Base-by-base conservation (phyloP, 2,329 filamentous ascomycete genomes). In the Curvularia sp. region DNA sequence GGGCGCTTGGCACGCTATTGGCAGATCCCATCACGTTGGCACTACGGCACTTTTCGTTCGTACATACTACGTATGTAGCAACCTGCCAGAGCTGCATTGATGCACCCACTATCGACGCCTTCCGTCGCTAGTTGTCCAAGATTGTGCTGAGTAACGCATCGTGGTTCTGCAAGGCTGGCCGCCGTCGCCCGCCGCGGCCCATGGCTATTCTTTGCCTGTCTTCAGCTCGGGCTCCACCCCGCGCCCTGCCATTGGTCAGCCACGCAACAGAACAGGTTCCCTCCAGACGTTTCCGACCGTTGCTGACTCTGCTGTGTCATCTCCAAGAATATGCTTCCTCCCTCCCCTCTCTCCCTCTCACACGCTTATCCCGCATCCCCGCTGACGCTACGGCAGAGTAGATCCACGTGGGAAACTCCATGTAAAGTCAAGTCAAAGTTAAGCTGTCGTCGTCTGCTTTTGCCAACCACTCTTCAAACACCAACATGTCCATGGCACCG, bases 21-120 rank as follows among this genome's bases (percentile, higher is more conserved):
- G 41, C n/a, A n/a, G n/a, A n/a, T n/a, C n/a, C n/a, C 49, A 55
- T 45, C 55, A 43, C 45, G 51, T 55, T 58, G 13, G 55, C 53
- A 49, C 55, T 54, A 54, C 49, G 36, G 50, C 38, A 57, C 1
- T 27, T 39, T 34, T 38, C 18, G 45, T 46, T 38, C 25, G 32
- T 34, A n/a, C n/a, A n/a, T n/a, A n/a, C n/a, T n/a, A n/a, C n/a
- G 39, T 6, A 12, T 13, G 38, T 18, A 19, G 10, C 48, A 30
- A 54, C 15, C 12, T 15, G 13, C 30, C 23, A 47, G 30, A 7
- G 15, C 18, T 32, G 39, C 49, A 45, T 23, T 36, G 39, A 34
- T 27, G 30, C 39, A 10, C n/a, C 27, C 48, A 43, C 42, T 49
- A 45, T 49, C 18, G 32, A 46, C 39, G 50, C 55, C 46, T 54